phyloP scores from a whole-genome alignment of 257 asterid species.

The Cynanchum wilfordii region DNA sequence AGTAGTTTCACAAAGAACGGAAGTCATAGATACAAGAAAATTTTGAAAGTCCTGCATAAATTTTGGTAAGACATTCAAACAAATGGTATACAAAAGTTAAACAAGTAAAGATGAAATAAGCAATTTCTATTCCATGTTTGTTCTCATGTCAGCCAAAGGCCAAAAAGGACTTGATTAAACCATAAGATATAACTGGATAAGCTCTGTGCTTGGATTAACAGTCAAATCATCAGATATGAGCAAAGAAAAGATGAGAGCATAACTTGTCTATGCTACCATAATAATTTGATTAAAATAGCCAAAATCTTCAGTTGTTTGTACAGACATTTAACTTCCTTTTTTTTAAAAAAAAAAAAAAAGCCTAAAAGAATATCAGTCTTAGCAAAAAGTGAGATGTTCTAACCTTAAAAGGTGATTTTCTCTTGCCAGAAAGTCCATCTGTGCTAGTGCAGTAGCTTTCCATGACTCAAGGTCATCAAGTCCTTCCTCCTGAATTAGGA shows the following conservation, averaged over 20 bases:
- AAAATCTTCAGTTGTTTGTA: background rate
- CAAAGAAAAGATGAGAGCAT: background rate
- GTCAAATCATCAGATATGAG: background rate
- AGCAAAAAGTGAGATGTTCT: conserved; percentile 21
- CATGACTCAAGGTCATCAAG: conserved; percentile 64
- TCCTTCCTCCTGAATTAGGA: conserved; percentile 52
- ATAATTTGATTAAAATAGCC: background rate
- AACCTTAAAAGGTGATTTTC: conserved; percentile 81
- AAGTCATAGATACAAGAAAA: background rate
- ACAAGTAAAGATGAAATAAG: background rate
- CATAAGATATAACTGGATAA: background rate
- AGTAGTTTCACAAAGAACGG: background rate
- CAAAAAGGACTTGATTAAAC: background rate
- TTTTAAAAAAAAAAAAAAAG: background rate
- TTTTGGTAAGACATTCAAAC: background rate
- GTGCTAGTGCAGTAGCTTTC: conserved; percentile 47
- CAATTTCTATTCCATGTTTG: background rate
- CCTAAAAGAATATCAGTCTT: background rate
- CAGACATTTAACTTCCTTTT: background rate
- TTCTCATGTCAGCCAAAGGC: background rate
- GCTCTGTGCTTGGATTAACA: background rate
- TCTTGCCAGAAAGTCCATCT: conserved; percentile 50
- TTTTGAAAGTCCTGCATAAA: background rate
- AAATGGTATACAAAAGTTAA: background rate
- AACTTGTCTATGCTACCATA: background rate